Evolutionary conservation across 2,329 filamentous ascomycete species (phyloP).

Genomic region (Hypomyces perniciosus): DNA sequence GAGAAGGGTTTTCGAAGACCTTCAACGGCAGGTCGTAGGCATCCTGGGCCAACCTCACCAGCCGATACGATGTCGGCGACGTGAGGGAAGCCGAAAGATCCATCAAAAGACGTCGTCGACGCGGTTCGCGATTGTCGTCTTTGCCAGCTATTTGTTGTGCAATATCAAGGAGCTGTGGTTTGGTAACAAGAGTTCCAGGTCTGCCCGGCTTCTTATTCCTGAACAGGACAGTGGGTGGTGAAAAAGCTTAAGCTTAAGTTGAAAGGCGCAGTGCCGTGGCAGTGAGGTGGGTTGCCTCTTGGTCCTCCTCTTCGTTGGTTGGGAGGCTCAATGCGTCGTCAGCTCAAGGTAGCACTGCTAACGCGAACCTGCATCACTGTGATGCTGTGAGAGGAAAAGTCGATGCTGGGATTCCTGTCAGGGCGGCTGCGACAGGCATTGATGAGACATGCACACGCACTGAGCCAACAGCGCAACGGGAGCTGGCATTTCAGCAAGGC

Average conservation of each 20-base stretch:
- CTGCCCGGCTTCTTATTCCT: no score
- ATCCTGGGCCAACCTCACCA: slow-evolving; percentile 32
- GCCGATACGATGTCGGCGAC: slow-evolving; percentile 41
- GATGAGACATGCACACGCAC: no score
- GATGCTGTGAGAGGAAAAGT: no score
- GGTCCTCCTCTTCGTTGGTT: background rate
- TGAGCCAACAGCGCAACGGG: background rate
- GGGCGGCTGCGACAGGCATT: background rate
- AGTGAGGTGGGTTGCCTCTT: background rate
- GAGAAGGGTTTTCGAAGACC: slow-evolving; percentile 37
- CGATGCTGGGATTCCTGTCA: background rate
- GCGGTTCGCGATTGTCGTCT: no score
- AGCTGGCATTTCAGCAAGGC: background rate
- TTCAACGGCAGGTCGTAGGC: slow-evolving; percentile 38
- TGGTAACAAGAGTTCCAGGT: background rate
- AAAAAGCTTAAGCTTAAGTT: no score
- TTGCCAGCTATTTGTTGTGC: background rate
- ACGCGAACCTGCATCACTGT: no score
- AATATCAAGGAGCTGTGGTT: background rate
- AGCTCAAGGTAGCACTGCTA: background rate
- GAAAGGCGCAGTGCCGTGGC: no score
- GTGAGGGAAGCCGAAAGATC: slow-evolving; percentile 32
- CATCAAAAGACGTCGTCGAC: slow-evolving; percentile 22
- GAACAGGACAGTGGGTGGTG: no score
- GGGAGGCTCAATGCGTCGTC: slow-evolving; percentile 8